Conservation (phyloP, 768 basidiomycete species). For the Hirschioporus abietinus region DNA sequence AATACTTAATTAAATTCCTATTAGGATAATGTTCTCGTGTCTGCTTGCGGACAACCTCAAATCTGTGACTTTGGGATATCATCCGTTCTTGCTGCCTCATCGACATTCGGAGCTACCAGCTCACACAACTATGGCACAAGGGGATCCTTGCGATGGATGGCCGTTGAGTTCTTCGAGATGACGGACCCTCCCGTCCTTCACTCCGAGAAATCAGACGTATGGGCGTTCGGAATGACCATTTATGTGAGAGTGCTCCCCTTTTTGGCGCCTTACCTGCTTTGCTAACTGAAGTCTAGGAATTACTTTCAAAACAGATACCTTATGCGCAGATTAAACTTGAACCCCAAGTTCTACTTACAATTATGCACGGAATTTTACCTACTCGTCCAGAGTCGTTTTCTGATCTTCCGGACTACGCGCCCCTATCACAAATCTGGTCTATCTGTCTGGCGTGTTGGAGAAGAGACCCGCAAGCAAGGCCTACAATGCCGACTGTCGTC, state of each 20-base stretch:
- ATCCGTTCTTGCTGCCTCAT: neutral
- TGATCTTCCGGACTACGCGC: neutral
- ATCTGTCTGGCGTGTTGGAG: neutral
- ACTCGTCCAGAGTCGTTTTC: neutral
- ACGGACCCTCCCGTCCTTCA: neutral
- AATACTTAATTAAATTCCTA: neutral
- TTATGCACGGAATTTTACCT: neutral
- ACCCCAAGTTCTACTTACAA: neutral
- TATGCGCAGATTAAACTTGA: neutral
- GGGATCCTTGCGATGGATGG: slow-evolving; percentile 3
- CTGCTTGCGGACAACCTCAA: neutral
- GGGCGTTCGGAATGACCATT: slow-evolving; percentile 3
- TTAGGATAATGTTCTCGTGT: slow-evolving; percentile 1
- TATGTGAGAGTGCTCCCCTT: neutral
- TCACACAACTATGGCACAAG: neutral
- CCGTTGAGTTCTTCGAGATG: neutral
- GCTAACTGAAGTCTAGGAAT: neutral
- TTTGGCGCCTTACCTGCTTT: neutral
- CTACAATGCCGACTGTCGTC: neutral
- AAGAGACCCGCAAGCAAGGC: neutral
- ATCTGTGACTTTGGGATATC: slow-evolving; percentile 5
- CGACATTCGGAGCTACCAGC: neutral
- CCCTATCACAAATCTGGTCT: neutral
- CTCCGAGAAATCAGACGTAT: neutral
- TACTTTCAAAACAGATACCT: neutral